Conservation (phyloP, 2,329 filamentous ascomycete genomes). For the Cercospora janseana region DNA sequence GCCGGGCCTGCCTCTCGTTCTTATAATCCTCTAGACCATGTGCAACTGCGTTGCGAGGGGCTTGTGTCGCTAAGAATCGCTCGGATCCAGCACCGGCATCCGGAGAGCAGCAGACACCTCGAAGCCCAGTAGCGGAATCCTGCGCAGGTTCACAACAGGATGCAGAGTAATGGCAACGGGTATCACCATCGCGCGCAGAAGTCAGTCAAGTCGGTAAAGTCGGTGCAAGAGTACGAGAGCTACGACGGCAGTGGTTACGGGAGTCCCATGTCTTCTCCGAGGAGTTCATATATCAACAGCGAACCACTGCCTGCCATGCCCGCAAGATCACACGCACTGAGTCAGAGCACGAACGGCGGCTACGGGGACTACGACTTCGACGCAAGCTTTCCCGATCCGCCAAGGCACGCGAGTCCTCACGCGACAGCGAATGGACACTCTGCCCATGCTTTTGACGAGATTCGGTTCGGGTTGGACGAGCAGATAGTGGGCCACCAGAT, state of each 20-base stretch:
- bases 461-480: slow-evolving; percentile 28
- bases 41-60: slow-evolving; percentile 22
- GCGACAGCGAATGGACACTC: slow-evolving; percentile 16
- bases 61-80: slow-evolving; percentile 26
- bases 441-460: slow-evolving; percentile 25
- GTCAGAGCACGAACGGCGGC: slow-evolving; percentile 19
- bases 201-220: too few relatives aligned
- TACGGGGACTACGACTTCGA: slow-evolving; percentile 31
- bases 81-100: slow-evolving; percentile 19
- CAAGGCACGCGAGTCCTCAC: slow-evolving; percentile 13
- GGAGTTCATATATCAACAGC: slow-evolving; percentile 18
- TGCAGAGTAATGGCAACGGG: slow-evolving; percentile 27
- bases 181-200: slow-evolving; percentile 10
- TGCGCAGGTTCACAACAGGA: slow-evolving; percentile 13
- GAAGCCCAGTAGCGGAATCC: slow-evolving; percentile 11
- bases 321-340: slow-evolving; percentile 12
- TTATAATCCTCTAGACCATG: slow-evolving; percentile 3
- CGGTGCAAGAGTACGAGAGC: slow-evolving; percentile 30
- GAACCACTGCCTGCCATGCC: slow-evolving; percentile 16
- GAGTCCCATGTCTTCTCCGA: slow-evolving; percentile 18
- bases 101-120: slow-evolving; percentile 1
- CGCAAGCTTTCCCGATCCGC: slow-evolving; percentile 18
- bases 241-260: slow-evolving; percentile 34
- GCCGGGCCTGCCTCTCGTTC: neutral
- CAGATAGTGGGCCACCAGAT: slow-evolving; percentile 29